Evolutionary conservation across 1,284 basidiomycete genomes (phyloP).

Genomic region (Blastosporella zonata): DNA sequence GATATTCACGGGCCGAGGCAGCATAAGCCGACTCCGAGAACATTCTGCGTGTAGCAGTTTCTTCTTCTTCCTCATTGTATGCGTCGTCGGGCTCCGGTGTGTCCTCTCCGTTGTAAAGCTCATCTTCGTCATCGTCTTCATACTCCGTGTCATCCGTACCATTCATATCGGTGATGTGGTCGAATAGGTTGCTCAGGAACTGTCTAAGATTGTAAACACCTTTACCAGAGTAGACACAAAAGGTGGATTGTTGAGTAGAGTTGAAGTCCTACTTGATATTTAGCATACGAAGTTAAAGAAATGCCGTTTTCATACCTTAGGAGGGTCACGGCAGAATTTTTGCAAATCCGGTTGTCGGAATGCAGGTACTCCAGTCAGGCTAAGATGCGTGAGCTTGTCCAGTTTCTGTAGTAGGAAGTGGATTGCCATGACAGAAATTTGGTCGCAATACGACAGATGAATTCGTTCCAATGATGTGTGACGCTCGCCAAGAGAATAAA

Average conservation of each 20-base stretch:
- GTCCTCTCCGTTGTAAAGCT: slow-evolving; percentile 46
- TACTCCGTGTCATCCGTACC: slow-evolving; percentile 72
- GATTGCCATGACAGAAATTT: slow-evolving; percentile 89
- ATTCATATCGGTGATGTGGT: slow-evolving; percentile 68
- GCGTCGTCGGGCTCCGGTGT: slow-evolving; percentile 42
- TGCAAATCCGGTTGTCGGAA: slow-evolving; percentile 88
- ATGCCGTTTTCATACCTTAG: slow-evolving; percentile 55
- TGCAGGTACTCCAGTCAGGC: slow-evolving; percentile 92
- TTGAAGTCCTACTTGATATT: slow-evolving; percentile 76
- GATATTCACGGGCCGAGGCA: slow-evolving; percentile 24
- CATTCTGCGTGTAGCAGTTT: slow-evolving; percentile 23
- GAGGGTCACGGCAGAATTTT: slow-evolving; percentile 86
- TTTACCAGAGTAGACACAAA: slow-evolving; percentile 96
- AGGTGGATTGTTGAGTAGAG: slow-evolving; percentile 85
- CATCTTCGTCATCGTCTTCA: slow-evolving; percentile 62
- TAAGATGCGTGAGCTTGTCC: slow-evolving; percentile 89
- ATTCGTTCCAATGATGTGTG: slow-evolving; percentile 90
- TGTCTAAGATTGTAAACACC: slow-evolving; percentile 84
- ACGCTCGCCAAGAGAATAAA: slow-evolving; percentile 82
- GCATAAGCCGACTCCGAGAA: slow-evolving; percentile 28
- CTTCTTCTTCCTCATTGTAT: slow-evolving; percentile 34
- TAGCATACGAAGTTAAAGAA: slow-evolving; percentile 1
- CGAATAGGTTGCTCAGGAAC: slow-evolving; percentile 72
- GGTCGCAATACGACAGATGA: slow-evolving; percentile 96
- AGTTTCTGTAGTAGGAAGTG: slow-evolving; percentile 89